Conservation (phyloP, 352 stramenopile genomes). For the Plasmopara muralis region DNA sequence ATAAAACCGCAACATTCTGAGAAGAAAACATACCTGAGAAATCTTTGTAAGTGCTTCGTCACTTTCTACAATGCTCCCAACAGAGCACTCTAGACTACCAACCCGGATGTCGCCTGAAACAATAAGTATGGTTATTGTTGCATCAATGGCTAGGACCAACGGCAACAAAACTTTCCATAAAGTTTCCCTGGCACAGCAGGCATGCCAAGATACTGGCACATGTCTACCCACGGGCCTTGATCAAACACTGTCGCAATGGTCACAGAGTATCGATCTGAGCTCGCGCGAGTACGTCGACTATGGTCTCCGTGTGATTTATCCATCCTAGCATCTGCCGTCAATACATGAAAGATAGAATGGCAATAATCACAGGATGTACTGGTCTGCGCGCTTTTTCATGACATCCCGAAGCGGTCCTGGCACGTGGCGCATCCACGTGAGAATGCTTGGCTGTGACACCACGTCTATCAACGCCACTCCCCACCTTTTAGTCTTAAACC, state of each 20-base stretch:
- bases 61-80: slow-evolving; percentile 51
- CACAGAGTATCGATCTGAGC: slow-evolving; percentile 36
- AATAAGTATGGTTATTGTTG: slow-evolving; percentile 2
- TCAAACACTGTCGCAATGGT: slow-evolving; percentile 70
- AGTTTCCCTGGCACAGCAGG: slow-evolving; percentile 37
- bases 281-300: slow-evolving; percentile 33
- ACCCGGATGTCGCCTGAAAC: slow-evolving; percentile 58
- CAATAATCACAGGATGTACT: slow-evolving; percentile 19
- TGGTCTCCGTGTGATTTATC: slow-evolving; percentile 31
- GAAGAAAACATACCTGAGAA: slow-evolving; percentile 26
- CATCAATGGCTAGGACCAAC: not conserved
- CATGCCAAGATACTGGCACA: slow-evolving; percentile 60
- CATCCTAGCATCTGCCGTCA: slow-evolving; percentile 24
- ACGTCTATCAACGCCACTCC: slow-evolving; percentile 22
- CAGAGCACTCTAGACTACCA: slow-evolving; percentile 48
- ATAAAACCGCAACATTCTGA: not conserved
- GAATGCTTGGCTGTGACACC: slow-evolving; percentile 61
- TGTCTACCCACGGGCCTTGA: slow-evolving; percentile 72
- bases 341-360: not conserved
- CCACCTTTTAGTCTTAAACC: not conserved
- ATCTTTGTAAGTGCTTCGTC: slow-evolving; percentile 54
- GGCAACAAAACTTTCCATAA: slow-evolving; percentile 40
- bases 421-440: slow-evolving; percentile 70
- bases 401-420: slow-evolving; percentile 67
- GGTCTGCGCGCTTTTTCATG: slow-evolving; percentile 60